A percentile compares a stretch with the other conserved stretches of the same genome.
phyloP scores from a whole-genome alignment of 2,329 filamentous ascomycete genomes.

The Cladobotryum mycophilum region DNA sequence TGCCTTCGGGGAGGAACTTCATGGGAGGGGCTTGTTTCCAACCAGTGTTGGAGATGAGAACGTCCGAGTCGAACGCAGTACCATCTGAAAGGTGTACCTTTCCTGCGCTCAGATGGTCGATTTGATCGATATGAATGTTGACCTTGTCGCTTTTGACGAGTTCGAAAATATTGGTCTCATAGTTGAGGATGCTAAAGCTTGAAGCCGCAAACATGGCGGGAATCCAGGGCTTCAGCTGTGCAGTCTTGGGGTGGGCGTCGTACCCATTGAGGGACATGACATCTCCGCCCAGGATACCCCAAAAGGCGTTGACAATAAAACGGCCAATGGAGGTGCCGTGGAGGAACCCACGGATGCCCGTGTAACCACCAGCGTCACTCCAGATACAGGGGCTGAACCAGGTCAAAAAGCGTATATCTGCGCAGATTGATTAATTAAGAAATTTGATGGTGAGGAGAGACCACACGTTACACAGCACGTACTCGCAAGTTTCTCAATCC shows the following conservation, averaged over 20 bases:
- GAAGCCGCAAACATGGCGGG: constrained; percentile 46
- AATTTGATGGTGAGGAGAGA: not conserved
- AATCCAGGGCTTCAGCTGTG: constrained; percentile 49
- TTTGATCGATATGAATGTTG: constrained; percentile 46
- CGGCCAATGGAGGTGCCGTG: constrained; percentile 53
- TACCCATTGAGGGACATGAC: constrained; percentile 48
- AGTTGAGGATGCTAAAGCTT: constrained; percentile 55
- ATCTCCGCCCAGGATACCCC: constrained; percentile 50
- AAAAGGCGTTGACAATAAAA: constrained; percentile 50
- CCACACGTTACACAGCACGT: constrained; percentile 13
- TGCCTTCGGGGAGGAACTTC: constrained; percentile 42
- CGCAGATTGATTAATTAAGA: not conserved
- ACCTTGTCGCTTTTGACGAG: constrained; percentile 47
- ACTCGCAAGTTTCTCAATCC: constrained; percentile 62
- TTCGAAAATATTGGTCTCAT: constrained; percentile 51
- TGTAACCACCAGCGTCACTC: constrained; percentile 57
- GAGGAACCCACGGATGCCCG: constrained; percentile 46
- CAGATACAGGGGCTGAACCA: constrained; percentile 73
- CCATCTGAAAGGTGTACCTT: constrained; percentile 47
- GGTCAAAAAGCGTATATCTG: constrained; percentile 57
- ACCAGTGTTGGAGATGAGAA: constrained; percentile 51
- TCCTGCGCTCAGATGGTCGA: constrained; percentile 37
- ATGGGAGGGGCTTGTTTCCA: constrained; percentile 51
- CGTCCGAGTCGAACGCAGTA: constrained; percentile 41
- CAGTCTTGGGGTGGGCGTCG: constrained; percentile 45